Conservation (phyloP, 495 filamentous ascomycete species). For the Halenospora varia region DNA sequence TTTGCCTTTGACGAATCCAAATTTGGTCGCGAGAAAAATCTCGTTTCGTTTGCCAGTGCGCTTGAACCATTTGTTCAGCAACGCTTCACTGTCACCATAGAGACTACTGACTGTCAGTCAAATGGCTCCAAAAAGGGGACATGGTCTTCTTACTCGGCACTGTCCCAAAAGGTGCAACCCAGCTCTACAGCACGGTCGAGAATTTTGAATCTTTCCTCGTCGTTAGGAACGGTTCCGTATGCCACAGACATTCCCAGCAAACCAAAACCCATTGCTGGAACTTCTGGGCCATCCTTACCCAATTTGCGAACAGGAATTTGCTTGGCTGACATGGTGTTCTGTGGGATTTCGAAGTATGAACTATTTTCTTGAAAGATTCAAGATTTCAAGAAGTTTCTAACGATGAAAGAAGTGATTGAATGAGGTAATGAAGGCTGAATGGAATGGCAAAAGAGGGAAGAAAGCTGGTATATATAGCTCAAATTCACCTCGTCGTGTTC, state of each 20-base stretch:
- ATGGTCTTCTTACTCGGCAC: slow-evolving; percentile 35
- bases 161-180: slow-evolving; percentile 59
- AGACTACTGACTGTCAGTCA: no score
- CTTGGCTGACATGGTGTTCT: slow-evolving; percentile 17
- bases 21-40: slow-evolving; percentile 52
- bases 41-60: slow-evolving; percentile 44
- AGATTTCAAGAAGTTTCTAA: no score
- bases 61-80: slow-evolving; percentile 54
- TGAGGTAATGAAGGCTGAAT: no score
- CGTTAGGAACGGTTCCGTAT: slow-evolving; percentile 34
- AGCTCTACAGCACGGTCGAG: slow-evolving; percentile 45
- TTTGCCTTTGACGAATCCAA: slow-evolving; percentile 27
- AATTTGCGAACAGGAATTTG: slow-evolving; percentile 40
- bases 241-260: slow-evolving; percentile 48
- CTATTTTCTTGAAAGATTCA: no score
- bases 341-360: no score
- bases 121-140: slow-evolving; percentile 26
- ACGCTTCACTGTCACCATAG: slow-evolving; percentile 42
- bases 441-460: no score
- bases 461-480: no score
- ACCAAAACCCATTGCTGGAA: slow-evolving; percentile 52
- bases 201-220: slow-evolving; percentile 36
- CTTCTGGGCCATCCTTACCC: slow-evolving; percentile 50
- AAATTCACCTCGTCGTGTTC: no score
- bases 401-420: no score